A percentile compares a stretch with the other conserved stretches of the same genome.
Conservation (phyloP, 352 stramenopile genomes). For the Salisapilia sapeloensis region DNA sequence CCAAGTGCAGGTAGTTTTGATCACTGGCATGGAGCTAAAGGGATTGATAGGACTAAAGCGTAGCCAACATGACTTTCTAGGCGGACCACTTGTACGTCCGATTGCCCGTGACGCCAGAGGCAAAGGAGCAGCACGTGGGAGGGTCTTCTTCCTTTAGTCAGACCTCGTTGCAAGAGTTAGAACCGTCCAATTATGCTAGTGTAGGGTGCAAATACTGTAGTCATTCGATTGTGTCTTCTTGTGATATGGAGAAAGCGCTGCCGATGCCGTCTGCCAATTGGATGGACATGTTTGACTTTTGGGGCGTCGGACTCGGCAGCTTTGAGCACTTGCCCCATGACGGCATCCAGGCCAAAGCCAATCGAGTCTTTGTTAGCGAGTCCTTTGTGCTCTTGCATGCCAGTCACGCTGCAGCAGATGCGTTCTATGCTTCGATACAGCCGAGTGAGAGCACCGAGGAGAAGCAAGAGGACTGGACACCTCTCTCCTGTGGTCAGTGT, state of each 20-base stretch:
- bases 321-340: constrained; percentile 69
- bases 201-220: constrained; percentile 29
- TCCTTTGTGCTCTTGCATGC: constrained; percentile 42
- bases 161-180: constrained; percentile 19
- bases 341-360: constrained; percentile 28
- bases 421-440: constrained; percentile 2
- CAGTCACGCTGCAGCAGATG: constrained; percentile 11
- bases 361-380: constrained; percentile 42
- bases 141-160: constrained; percentile 44
- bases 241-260: constrained; percentile 30
- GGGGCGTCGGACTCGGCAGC: constrained; percentile 51
- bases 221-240: constrained; percentile 3
- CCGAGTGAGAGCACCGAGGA: not conserved
- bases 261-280: constrained; percentile 65
- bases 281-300: constrained; percentile 82
- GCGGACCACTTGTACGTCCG: constrained; percentile 48
- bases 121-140: constrained; percentile 20
- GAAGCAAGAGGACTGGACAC: constrained; percentile 10
- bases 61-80: constrained; percentile 2
- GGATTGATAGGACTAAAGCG: too few relatives aligned
- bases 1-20: constrained; percentile 14
- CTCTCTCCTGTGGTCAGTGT: constrained; percentile 25
- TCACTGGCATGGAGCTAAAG: too few relatives aligned
- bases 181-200: constrained; percentile 15
- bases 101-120: constrained; percentile 22